Evolutionary conservation across 1,284 basidiomycete species (phyloP).

Genomic region (Tilletia caries): DNA sequence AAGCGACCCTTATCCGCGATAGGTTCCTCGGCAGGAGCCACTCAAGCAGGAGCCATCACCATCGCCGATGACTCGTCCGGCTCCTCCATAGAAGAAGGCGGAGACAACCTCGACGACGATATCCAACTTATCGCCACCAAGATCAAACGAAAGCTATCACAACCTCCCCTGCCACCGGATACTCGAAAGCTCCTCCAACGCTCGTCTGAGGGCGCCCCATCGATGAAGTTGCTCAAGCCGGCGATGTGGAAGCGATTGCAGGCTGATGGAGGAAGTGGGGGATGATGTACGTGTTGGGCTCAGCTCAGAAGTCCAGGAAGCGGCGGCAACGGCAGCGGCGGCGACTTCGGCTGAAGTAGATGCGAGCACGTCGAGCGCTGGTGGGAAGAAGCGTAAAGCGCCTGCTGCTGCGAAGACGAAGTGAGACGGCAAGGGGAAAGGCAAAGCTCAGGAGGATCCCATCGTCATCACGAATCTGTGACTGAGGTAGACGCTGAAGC

Average conservation of each 20-base stretch:
- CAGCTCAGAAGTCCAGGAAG: not conserved
- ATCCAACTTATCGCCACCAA: not conserved
- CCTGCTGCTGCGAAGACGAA: not conserved
- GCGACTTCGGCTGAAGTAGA: not conserved
- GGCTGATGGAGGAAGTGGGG: not conserved
- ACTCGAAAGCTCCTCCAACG: not conserved
- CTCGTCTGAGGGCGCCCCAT: not conserved
- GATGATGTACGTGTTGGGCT: too few relatives aligned
- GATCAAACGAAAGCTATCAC: constrained; percentile 2
- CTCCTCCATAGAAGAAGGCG: too few relatives aligned
- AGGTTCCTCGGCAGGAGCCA: not conserved
- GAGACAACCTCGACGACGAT: constrained; percentile 6
- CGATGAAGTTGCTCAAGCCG: constrained; percentile 9
- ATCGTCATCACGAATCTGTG: not conserved
- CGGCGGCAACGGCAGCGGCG: not conserved
- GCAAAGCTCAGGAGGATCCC: not conserved
- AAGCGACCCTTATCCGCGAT: not conserved
- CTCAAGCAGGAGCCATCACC: not conserved
- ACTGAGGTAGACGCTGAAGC: not conserved
- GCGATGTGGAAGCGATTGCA: not conserved
- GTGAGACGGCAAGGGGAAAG: not conserved
- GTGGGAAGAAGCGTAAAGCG: not conserved
- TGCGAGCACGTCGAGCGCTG: not conserved
- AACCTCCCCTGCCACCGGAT: not conserved
- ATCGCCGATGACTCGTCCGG: not conserved